phyloP scores from a whole-genome alignment of 495 filamentous ascomycete species.

The Echria macrotheca region DNA sequence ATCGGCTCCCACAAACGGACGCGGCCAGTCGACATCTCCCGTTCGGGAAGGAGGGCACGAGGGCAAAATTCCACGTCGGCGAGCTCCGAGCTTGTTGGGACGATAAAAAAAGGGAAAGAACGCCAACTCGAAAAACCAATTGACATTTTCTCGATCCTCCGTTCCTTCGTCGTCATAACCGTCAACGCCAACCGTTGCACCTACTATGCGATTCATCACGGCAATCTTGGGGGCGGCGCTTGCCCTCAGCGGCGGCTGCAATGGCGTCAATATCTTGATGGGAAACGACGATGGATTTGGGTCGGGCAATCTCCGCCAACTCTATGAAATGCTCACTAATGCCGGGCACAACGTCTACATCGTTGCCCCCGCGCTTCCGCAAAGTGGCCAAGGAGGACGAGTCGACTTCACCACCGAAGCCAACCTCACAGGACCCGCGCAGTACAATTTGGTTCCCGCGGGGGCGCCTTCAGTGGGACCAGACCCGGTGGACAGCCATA shows the following conservation, averaged over 20 bases:
- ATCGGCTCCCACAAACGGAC: no score
- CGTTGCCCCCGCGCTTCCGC: not conserved
- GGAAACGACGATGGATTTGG: not conserved
- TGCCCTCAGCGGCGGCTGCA: not conserved
- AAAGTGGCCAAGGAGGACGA: constrained; percentile 3
- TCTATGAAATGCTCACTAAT: not conserved
- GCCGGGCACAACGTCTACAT: not conserved
- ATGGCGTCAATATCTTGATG: not conserved
- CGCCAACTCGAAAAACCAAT: no score
- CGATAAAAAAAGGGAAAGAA: no score
- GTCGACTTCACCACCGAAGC: constrained; percentile 3
- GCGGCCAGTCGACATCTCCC: no score
- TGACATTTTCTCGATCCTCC: no score
- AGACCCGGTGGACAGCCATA: not conserved
- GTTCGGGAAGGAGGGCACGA: no score
- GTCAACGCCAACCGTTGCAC: no score
- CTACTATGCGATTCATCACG: no score
- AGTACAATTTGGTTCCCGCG: not conserved
- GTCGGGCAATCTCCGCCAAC: not conserved
- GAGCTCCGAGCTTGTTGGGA: no score
- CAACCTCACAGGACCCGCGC: not conserved
- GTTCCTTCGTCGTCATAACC: no score
- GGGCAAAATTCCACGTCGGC: no score
- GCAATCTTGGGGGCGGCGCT: no score
- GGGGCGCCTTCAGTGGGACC: not conserved